Evolutionary conservation across 192 early-diverging fungal genomes (phyloP), one percentile per base, ranked within the genome.

Genomic region (Coemansia sp.): DNA sequence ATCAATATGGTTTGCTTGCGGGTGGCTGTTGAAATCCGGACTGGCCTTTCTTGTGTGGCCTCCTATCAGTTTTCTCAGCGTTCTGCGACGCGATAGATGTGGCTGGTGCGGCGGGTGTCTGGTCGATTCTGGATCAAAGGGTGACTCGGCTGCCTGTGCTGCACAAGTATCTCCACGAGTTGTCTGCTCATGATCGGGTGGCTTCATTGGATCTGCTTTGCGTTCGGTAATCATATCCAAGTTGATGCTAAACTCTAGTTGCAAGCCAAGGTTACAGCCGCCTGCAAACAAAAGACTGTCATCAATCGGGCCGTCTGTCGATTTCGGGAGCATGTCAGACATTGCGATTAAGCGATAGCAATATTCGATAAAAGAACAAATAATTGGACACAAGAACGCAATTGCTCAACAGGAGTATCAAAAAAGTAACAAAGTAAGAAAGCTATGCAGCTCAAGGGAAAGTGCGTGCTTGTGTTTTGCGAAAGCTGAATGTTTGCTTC

Each of bases 181-280:
- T 4, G 2, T 2, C 14, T 7, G 34, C 7, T 36, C 34, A 6
- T 36, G 34, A 36, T 36, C 34, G 3, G 34, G 2, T 15, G 13
- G 38, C n/a, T n/a, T n/a, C n/a, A n/a, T n/a, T n/a, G n/a, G n/a
- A n/a, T 19, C 17, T 40, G 42, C 22, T 25, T 26, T 5, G 50
- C 38, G 50, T 15, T 53, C 39, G 38, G 25, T 54, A 41, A 60
- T 50, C 52, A 49, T 62, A 8, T 40, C 52, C 1, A 62, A 38
- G 24, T 53, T 55, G 27, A 62, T 26, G 32, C 60, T 62, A 34
- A 62, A 53, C 46, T 62, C 59, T 13, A 62, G 46, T 5, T 46
- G 50, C 15, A 30, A 26, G 17, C 39, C 36, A 8, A 62, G 34
- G 18, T 20, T 35, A 7, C 26, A 20, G 26, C 41, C 29, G 34